Percentiles rank a stretch among this genome's conserved stretches.
Conservation (phyloP, 139 green algal genomes). For the Gonium pectorale region DNA sequence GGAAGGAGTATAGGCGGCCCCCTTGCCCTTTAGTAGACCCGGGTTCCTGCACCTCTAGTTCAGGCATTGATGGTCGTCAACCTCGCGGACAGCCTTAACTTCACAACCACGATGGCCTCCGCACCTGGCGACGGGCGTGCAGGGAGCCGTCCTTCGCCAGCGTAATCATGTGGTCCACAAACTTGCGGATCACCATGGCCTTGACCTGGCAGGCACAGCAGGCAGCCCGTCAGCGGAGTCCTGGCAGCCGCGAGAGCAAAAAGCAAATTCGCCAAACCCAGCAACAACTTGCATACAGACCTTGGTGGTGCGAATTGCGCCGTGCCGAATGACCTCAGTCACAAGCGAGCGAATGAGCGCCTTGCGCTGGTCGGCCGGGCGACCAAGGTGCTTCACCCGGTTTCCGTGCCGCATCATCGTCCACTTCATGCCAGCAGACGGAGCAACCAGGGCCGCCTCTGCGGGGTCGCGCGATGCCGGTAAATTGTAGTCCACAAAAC, state of each 20-base stretch:
- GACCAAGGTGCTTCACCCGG: constrained; percentile 81
- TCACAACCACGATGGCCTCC: neutral
- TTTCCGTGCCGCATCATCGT: constrained; percentile 95
- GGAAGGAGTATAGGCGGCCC: no score
- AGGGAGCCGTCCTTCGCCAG: constrained; percentile 94
- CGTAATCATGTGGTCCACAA: constrained; percentile 98
- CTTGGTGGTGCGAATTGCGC: constrained; percentile 96
- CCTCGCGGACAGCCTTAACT: no score
- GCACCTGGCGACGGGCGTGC: constrained; percentile 84
- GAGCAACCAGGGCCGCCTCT: constrained; percentile 54
- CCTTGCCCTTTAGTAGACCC: no score
- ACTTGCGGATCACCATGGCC: constrained; percentile 95
- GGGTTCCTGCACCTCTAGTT: no score
- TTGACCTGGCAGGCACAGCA: constrained; percentile 68
- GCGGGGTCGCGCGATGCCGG: neutral
- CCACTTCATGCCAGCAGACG: constrained; percentile 60
- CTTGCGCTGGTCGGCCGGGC: constrained; percentile 97
- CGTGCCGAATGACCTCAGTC: constrained; percentile 94
- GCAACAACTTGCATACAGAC: constrained; percentile 21
- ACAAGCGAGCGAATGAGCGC: constrained; percentile 92
- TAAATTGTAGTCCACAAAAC: neutral
- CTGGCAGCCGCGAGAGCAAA: neutral
- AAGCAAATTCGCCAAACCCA: neutral
- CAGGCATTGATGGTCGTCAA: no score
- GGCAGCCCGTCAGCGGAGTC: neutral